These are phyloP conservation scores for Euphrasia confusa DNA, from an alignment of 257 asterid species.

Conservation along the genomic window DNA sequence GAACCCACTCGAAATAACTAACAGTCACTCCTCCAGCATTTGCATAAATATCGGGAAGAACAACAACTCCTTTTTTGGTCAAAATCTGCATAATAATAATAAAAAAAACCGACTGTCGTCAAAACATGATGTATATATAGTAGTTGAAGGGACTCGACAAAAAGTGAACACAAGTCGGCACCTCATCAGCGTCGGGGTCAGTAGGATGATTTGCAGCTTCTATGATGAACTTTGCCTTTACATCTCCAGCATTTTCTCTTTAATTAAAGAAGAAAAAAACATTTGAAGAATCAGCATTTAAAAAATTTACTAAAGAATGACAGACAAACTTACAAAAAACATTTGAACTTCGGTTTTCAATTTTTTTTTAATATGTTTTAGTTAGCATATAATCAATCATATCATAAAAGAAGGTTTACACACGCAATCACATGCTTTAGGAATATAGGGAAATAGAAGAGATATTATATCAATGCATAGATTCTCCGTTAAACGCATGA, in stretches of 20 bases:
- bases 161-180: not conserved
- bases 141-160: not conserved
- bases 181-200: conserved; percentile 14
- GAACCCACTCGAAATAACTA: conserved; percentile 18
- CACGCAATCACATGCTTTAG: too few relatives aligned
- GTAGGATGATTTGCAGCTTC: conserved; percentile 19
- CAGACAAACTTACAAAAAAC: too few relatives aligned
- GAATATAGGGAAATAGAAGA: too few relatives aligned
- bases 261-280: not conserved
- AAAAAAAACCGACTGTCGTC: not conserved
- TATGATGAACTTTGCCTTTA: conserved; percentile 13
- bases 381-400: too few relatives aligned
- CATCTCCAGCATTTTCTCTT: conserved; percentile 15
- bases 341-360: too few relatives aligned
- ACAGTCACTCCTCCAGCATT: conserved; percentile 11
- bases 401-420: too few relatives aligned
- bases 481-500: too few relatives aligned
- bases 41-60: conserved; percentile 12
- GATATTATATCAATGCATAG: too few relatives aligned
- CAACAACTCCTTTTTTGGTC: conserved; percentile 2
- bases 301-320: too few relatives aligned
- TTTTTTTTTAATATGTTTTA: too few relatives aligned
- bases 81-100: conserved; percentile 8
- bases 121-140: not conserved
- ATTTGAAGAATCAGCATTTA: not conserved